These are phyloP conservation scores for Luffa aegyptiaca DNA, from an alignment of 306 rosid genomes.

Conservation along the genomic window DNA sequence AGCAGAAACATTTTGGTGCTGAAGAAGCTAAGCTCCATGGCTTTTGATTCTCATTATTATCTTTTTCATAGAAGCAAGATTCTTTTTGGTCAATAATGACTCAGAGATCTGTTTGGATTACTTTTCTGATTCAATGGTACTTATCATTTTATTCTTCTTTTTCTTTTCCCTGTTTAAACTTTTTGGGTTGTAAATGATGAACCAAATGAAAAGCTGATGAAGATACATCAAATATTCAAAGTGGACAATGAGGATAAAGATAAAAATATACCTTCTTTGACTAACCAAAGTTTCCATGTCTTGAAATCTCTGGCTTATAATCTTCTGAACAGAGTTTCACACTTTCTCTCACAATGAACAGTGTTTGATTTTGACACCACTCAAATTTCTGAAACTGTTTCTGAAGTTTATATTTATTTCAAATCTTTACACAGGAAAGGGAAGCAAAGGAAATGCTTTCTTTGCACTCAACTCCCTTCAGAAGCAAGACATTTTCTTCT, in stretches of 20 bases:
- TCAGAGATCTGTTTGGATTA: background rate
- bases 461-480: slow-evolving; percentile 22
- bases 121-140: background rate
- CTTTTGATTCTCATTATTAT: background rate
- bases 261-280: slow-evolving; percentile 8
- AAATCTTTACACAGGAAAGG: background rate
- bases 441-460: slow-evolving; percentile 38
- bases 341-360: background rate
- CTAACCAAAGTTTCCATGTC: slow-evolving; percentile 7
- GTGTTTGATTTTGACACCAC: background rate
- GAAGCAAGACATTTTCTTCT: slow-evolving; percentile 44
- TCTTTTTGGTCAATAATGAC: background rate
- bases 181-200: background rate
- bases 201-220: background rate
- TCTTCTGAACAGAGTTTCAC: background rate
- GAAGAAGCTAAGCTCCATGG: background rate
- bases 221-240: background rate
- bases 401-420: background rate
- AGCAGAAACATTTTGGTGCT: background rate
- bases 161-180: background rate
- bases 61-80: background rate
- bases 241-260: background rate
- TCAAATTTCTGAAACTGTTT: background rate
- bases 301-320: background rate
- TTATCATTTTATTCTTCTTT: background rate